A percentile compares a stretch with the other conserved stretches of the same genome.
Evolutionary conservation across 805 yeast genomes (phyloP).

Genomic region (Candida odintsovae): DNA sequence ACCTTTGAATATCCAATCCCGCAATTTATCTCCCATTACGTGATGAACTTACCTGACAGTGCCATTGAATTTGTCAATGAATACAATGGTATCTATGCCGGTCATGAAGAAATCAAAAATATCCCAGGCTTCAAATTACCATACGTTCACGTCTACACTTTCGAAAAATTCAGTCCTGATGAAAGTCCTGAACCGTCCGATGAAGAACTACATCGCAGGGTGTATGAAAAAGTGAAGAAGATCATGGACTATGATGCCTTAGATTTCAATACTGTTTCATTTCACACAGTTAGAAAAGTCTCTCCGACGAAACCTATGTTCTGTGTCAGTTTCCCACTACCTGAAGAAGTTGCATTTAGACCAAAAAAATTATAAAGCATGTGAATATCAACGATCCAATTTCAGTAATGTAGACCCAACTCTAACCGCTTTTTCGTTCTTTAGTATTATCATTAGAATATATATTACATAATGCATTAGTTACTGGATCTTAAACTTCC

Average conservation of each 20-base stretch:
- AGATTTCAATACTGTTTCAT: slow-evolving; percentile 42
- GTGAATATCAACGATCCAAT: too few species aligned
- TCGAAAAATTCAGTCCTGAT: slow-evolving; percentile 77
- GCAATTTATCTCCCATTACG: slow-evolving; percentile 58
- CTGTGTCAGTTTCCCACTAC: slow-evolving; percentile 75
- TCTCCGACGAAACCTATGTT: slow-evolving; percentile 98
- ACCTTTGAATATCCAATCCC: slow-evolving; percentile 39
- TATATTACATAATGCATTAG: too few species aligned
- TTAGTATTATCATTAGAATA: too few species aligned
- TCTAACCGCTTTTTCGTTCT: too few species aligned
- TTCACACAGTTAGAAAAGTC: slow-evolving; percentile 88
- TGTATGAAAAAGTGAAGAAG: slow-evolving; percentile 46
- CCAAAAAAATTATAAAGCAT: background rate
- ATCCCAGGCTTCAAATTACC: slow-evolving; percentile 58
- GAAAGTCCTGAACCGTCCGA: slow-evolving; percentile 61
- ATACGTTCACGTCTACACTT: slow-evolving; percentile 81
- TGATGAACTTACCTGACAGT: slow-evolving; percentile 94
- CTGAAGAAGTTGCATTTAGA: slow-evolving; percentile 57
- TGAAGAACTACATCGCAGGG: slow-evolving; percentile 62
- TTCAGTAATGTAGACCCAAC: too few species aligned
- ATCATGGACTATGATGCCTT: slow-evolving; percentile 39
- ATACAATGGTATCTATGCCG: slow-evolving; percentile 64
- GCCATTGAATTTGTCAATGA: slow-evolving; percentile 80
- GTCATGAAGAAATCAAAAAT: slow-evolving; percentile 30
- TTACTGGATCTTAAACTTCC: too few species aligned